Conservation (phyloP, 371 early-diverging fungal species). For the Blyttiomyces sp. region DNA sequence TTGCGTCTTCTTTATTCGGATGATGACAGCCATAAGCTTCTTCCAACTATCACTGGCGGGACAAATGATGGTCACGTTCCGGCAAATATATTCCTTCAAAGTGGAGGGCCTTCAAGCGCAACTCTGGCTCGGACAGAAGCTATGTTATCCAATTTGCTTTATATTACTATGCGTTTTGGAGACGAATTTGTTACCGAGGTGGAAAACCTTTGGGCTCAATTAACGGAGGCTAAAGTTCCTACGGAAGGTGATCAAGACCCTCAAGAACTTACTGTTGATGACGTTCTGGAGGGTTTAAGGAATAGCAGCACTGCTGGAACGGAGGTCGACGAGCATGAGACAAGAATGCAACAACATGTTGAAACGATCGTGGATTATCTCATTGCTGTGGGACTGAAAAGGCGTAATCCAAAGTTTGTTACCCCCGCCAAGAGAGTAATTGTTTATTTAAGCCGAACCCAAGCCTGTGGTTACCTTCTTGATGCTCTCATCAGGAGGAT, state of each 20-base stretch:
- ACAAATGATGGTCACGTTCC: background rate
- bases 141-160: constrained; percentile 79
- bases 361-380: constrained; percentile 70
- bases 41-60: background rate
- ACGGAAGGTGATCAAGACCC: too few species aligned
- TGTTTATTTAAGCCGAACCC: constrained; percentile 73
- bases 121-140: constrained; percentile 23
- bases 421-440: constrained; percentile 76
- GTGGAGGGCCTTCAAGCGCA: background rate
- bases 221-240: too few species aligned
- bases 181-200: constrained; percentile 74
- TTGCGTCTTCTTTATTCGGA: constrained; percentile 43
- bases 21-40: background rate
- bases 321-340: constrained; percentile 5
- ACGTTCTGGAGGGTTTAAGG: constrained; percentile 3
- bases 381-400: constrained; percentile 65
- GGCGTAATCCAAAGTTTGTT: constrained; percentile 75
- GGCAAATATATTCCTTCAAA: background rate
- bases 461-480: constrained; percentile 57
- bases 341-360: constrained; percentile 43
- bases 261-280: constrained; percentile 70
- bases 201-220: constrained; percentile 82
- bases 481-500: constrained; percentile 65
- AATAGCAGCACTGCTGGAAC: too few species aligned
- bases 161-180: constrained; percentile 78